Base-by-base conservation (phyloP, 23 red algal species). In the Gracilaria domingensis region DNA sequence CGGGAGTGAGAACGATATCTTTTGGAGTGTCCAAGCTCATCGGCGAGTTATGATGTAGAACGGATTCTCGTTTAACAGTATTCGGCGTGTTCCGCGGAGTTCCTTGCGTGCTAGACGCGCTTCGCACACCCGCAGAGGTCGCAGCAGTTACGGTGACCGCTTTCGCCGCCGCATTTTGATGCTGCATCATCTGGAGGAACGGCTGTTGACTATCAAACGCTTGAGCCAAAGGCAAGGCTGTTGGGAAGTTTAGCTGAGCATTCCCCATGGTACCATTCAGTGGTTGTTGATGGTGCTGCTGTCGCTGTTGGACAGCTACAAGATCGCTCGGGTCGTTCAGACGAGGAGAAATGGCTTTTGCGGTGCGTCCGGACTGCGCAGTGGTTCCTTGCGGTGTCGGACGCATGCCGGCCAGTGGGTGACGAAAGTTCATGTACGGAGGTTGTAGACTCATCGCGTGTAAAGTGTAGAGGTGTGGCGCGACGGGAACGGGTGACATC, bases 271-370 rank as follows among this genome's bases (percentile, higher is more conserved):
- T 20, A 32, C 72, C 72, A 30, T 77, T 61, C 24, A 64, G 82
- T 72, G 72, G 82, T 71, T 86, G 82, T 12, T 86, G 82, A 28
- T 67, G 58, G 8, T 87, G 84, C 44, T 87, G 84, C 65, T 87
- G 84, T 38, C 69, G 84, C 45, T 87, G 84, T 33, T 87, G 84
- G 3, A 73, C 62, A 26, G 67, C 84, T 36, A 87, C 62, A 26
- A 77, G 45, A 45, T 90, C 87, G 30, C 74, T 90, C 12, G 57
- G 58, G 32, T 90, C 87, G 23, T 23, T 66, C 11, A 90, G 75
- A 34, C 87, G 71, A 0, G 87, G 87, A 58, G 87, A 90, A 8
- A 90, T 90, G 74, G 87, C 58, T 64, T 90, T 90, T 26, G 87
- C 87, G 24, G 87, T 64, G 30, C 74, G 87, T 12, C 32, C 58